These are phyloP conservation scores for Zizania palustris DNA, from an alignment of 202 grass and related monocot species.

Conservation along the genomic window DNA sequence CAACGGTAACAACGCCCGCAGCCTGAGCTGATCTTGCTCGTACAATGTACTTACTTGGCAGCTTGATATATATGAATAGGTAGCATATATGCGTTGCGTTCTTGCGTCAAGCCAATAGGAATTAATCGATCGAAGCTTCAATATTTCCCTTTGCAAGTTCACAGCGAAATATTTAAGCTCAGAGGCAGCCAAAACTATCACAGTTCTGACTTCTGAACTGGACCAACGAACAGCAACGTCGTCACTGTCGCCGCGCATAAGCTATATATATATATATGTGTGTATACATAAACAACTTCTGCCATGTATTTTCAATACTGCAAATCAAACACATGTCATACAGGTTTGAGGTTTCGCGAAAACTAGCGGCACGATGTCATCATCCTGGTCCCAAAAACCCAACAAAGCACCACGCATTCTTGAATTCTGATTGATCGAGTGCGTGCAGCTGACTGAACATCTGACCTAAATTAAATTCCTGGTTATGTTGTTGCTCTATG, in stretches of 20 bases:
- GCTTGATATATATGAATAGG: no score
- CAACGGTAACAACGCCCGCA: neutral
- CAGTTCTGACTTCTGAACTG: neutral
- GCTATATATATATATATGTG: neutral
- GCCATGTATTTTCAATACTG: neutral
- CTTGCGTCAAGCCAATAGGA: no score
- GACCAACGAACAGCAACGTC: neutral
- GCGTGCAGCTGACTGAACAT: neutral
- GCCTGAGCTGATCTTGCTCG: neutral
- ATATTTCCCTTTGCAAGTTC: no score
- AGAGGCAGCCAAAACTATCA: neutral
- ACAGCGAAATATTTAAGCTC: no score
- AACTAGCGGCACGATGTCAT: neutral
- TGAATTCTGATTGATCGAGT: neutral
- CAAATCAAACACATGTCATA: neutral
- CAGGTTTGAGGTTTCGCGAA: neutral
- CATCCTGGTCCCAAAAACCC: neutral
- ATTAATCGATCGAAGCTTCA: no score
- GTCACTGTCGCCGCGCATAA: neutral
- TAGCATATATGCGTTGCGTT: no score
- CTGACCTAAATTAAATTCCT: neutral
- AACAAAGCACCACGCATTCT: neutral
- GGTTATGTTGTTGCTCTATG: neutral
- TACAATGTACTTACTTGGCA: neutral
- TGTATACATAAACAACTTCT: neutral